These are phyloP conservation scores for Dactylellina haptotyla DNA, from an alignment of 2,329 filamentous ascomycete genomes.

Conservation along the genomic window DNA sequence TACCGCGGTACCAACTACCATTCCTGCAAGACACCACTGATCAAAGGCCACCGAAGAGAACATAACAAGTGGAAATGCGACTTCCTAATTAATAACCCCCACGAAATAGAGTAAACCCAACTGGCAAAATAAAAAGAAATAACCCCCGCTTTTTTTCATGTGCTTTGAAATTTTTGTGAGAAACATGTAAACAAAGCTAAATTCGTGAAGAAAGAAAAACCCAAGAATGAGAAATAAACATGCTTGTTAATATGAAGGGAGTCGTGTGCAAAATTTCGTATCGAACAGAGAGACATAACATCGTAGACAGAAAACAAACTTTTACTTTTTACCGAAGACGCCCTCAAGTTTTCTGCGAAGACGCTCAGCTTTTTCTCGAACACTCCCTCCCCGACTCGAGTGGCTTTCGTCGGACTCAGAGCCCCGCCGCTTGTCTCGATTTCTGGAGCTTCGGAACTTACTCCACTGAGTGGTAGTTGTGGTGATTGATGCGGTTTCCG, in stretches of 20 bases:
- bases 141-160: no score
- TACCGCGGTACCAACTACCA: neutral
- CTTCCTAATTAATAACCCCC: no score
- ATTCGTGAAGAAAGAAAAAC: no score
- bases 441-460: conserved; percentile 33
- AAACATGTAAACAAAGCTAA: no score
- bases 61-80: no score
- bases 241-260: neutral
- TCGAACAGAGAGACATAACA: neutral
- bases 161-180: no score
- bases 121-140: no score
- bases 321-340: conserved; percentile 32
- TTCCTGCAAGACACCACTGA: neutral
- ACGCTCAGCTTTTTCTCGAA: conserved; percentile 42
- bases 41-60: no score
- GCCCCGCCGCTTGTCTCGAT: conserved; percentile 21
- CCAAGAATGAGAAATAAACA: neutral
- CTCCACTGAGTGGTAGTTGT: conserved; percentile 33
- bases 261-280: no score
- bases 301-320: neutral
- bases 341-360: conserved; percentile 38
- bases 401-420: conserved; percentile 49
- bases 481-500: conserved; percentile 15
- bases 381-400: conserved; percentile 30
- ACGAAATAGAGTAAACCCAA: no score